Evolutionary conservation across 179 eudicot species (phyloP), one percentile per base, ranked within the genome.

Genomic region (Beta macrorhiza): DNA sequence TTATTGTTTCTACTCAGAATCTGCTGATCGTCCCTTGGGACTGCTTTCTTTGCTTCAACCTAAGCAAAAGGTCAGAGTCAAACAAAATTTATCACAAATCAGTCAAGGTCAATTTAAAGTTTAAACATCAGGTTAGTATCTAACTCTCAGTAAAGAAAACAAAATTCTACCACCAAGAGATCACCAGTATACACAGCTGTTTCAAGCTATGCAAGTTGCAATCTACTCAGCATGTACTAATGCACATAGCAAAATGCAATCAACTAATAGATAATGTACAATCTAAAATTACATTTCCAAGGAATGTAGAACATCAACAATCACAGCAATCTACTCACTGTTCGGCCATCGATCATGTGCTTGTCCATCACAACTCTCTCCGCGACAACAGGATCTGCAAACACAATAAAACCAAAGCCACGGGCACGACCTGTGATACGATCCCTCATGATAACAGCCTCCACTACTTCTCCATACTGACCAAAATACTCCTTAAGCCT

Each of bases 1-100:
- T 72, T 86, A 76, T 17, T 87, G 86, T 75, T 91, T 83, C 92
- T 87, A 74, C 62, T 85, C 15, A 85, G 65, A 63, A 82, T 82
- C 70, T 86, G 88, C 37, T 91, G 93, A 75, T 91, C 93, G 68
- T 90, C 93, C 84, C 95, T 87, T 14, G 97, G 95, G 78, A 93
- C 93, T 64, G 93, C 97, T 84, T 84, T 93, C 84, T 93, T 93
- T 74, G 97, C 97, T 83, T 93, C 97, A 65, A 93, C 95, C 97
- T 93, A 73, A 74, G 49, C 55, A 82, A 64, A 14, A 29, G 42
- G 62, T 82, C 83, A 79, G 82, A 12, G 32, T 78, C 55, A 58
- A 65, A 49, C 70, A 84, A 42, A 68, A 37, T 64, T 74, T 67
- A 73, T 70, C 75, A 71, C 1, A 75, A 0, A 71, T 20, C 37